Evolutionary conservation across 805 yeast species (phyloP), one percentile per base, ranked within the genome.

Genomic region (Isabelozyma gotoi): DNA sequence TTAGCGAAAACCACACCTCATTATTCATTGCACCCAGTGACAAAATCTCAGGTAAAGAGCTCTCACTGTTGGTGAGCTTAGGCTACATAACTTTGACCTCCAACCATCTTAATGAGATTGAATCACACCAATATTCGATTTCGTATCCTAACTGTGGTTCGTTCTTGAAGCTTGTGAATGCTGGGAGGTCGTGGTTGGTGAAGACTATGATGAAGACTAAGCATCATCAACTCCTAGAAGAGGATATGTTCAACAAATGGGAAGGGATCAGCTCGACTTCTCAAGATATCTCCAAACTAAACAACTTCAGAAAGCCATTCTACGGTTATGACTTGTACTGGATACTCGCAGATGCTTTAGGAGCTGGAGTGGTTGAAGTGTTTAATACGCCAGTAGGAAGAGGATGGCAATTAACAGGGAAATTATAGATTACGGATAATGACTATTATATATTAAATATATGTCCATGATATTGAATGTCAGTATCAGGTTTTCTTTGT

Each of bases 371-470:
- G 1, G 56, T 76, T 2, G 84, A 80, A 50, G 76, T 74, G 7
- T 77, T 77, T 51, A 68, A 70, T 37, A 76, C 84, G 0, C 78
- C 78, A 1, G 77, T 74, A 1, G 82, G 82, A 0, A 58, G 81
- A 38, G 82, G 84, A 2, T 78, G 84, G 84, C 69, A 73, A 53
- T 60, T 78, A 38, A 71, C 83, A 7, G 81, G 82, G 1, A 76
- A 75, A 45, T 24, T 36, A 36, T 36, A 18, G 17, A 15, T 7
- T 6, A 7, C 11, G 60, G 66, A 16, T 69, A 51, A 51, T 24
- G 14, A 16, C 33, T n/a, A 8, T 8, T 11, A 19, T 33, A 39
- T 15, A 20, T 19, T 12, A 33, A 40, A 19, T 20, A 32, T 17
- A 14, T 38, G 37, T 14, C n/a, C n/a, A n/a, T n/a, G 15, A 5